Base-by-base conservation (phyloP, 2,329 filamentous ascomycete species). In the Phyllosticta citribraziliensis region DNA sequence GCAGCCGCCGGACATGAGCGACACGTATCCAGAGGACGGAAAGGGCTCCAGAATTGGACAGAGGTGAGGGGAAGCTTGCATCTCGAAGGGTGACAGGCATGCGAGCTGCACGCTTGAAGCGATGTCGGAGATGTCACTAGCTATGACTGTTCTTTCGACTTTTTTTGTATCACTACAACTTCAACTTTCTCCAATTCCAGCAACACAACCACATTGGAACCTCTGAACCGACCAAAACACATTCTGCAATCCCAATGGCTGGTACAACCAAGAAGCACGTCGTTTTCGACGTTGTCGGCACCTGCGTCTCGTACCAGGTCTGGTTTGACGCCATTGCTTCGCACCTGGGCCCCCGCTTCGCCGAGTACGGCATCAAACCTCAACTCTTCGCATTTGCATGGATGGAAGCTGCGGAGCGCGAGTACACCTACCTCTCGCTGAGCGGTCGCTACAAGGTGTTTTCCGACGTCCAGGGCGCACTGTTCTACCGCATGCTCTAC, bases 401-500 rank as follows among this genome's bases (percentile, higher is more conserved):
- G 79, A 70, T 80, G 63, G 76, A 77, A 52, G 73, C 71, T 0
- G 72, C 76, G 0, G 80, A 82, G 65, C 73, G 75, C 19, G 79
- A 82, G 63, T 82, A 78, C 65, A 82, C 77, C 0, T 81, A 76
- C 62, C 73, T 82, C 1, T 75, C 72, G 40, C 71, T 80, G 8
- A 76, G 75, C 0, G 74, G 72, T 1, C 70, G 73, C 11, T 80
- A 82, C 63, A 69, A 67, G 1, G 69, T 71, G 8, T 82, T 78
- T 68, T 73, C 70, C 25, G 69, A 74, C 6, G 67, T 81, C 19
- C 75, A 81, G 63, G 63, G 67, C 11, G 70, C 73, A 0, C 66
- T 80, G 19, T 82, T 82, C 70, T 80, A 79, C 67, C 78, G 80
- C 60, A 76, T 76, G 9, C 69, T 82, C 14, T 74, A 68, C 64